These are phyloP conservation scores for Boletus coccyginus DNA, from an alignment of 768 basidiomycete species.

Conservation along the genomic window DNA sequence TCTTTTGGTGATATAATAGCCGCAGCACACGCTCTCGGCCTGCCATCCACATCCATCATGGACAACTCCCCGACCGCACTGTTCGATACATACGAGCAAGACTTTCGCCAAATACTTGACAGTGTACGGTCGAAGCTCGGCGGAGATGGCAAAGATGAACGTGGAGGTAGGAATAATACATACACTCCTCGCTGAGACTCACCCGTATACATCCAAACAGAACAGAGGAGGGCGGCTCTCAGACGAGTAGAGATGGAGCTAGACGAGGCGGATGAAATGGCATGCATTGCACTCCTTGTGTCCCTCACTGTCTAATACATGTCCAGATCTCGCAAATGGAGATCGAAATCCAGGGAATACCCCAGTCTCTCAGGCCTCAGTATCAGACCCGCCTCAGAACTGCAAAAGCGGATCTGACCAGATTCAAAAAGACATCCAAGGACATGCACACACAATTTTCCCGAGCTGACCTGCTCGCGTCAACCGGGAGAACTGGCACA, in stretches of 20 bases:
- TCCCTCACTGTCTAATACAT: conserved; percentile 2
- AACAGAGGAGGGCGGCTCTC: conserved; percentile 76
- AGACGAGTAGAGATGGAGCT: conserved; percentile 91
- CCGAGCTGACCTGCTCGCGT: conserved; percentile 75
- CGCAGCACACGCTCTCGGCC: conserved; percentile 15
- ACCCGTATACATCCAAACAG: conserved; percentile 37
- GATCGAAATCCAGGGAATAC: conserved; percentile 94
- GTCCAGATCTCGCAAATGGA: conserved; percentile 96
- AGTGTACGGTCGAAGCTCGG: conserved; percentile 78
- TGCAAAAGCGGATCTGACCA: conserved; percentile 71
- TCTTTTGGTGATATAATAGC: conserved; percentile 18
- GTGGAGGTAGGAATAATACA: conserved; percentile 55
- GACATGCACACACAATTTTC: conserved; percentile 68
- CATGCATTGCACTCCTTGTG: conserved; percentile 30
- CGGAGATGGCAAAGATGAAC: conserved; percentile 59
- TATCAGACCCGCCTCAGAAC: conserved; percentile 74
- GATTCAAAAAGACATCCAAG: conserved; percentile 78
- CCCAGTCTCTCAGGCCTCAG: conserved; percentile 73
- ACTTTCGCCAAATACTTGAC: conserved; percentile 80
- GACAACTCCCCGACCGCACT: conserved; percentile 80
- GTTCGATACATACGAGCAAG: conserved; percentile 91
- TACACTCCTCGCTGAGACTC: neutral
- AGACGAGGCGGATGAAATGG: conserved; percentile 98
- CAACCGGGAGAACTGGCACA: conserved; percentile 33
- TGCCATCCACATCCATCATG: conserved; percentile 42